Base-by-base conservation (phyloP, 371 early-diverging fungal genomes). In the Catenaria anguillulae region DNA sequence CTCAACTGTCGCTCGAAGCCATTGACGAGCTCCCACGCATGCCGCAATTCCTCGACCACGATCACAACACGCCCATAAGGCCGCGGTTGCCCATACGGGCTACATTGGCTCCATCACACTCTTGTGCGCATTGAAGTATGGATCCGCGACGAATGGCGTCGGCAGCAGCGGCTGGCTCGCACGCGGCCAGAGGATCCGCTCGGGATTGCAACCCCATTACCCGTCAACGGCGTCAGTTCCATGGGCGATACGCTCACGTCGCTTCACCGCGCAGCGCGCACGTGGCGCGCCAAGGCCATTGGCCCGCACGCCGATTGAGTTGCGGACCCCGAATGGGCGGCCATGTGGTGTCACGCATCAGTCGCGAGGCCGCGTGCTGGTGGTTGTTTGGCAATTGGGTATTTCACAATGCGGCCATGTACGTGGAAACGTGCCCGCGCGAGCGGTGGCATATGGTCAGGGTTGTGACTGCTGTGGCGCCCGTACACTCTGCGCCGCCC, bases 71-170 rank as follows among this genome's bases (percentile, higher is more conserved):
- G 15, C 29, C 29, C n/a, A n/a, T n/a, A n/a, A n/a, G n/a, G n/a
- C n/a, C 8, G 8, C 52, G 21, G 31, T 29, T 2, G 8, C 23
- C 19, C 45, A 43, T 19, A 13, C 52, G 3, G 52, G 29, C 4
- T 50, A 29, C 31, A 8, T 50, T 15, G 29, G 52, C 8, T 26
- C 52, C 52, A 29, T 50, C 15, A 29, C 52, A 15, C 52, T 50
- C 29, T 4, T 50, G 29, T 50, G 52, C 52, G 52, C 31, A 29
- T 29, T 17, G 52, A 50, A 23, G 26, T 26, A 13, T 50, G 52
- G 52, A 50, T 50, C 15, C 52, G 52, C 52, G 52, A 50, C 52
- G 52, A 50, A 19, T 29, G 26, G 52, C 52, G 52, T 17, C 52
- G 52, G 12, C 52, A 50, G 17, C 52, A 50, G 24, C 52, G 52